phyloP scores from a whole-genome alignment of 768 basidiomycete genomes.

The Aureoboletus auriporus region DNA sequence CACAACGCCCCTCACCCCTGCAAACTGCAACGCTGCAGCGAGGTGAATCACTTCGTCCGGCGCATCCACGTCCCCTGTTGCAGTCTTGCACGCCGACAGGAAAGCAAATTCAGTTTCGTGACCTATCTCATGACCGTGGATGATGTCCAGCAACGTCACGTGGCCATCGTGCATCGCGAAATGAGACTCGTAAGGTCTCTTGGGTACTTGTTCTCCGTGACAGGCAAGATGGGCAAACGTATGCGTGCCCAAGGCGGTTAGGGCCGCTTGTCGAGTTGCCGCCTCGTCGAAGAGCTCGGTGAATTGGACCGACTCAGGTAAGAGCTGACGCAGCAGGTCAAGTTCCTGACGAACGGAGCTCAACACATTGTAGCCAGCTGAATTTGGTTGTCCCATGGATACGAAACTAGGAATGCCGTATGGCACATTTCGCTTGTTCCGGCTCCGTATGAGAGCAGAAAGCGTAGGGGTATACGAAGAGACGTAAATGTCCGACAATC shows the following conservation, averaged over 20 bases:
- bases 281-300: conserved; percentile 10
- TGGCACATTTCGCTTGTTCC: background rate
- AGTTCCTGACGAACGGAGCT: conserved; percentile 13
- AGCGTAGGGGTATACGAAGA: conserved; percentile 31
- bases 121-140: background rate
- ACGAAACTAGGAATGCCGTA: conserved; percentile 6
- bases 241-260: conserved; percentile 12
- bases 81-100: conserved; percentile 29
- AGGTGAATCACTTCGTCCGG: conserved; percentile 31
- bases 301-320: conserved; percentile 6
- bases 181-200: conserved; percentile 15
- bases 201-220: conserved; percentile 18
- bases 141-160: conserved; percentile 22
- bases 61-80: conserved; percentile 17
- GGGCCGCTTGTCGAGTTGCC: conserved; percentile 11
- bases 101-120: conserved; percentile 21
- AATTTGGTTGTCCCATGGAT: conserved; percentile 17
- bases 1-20: conserved; percentile 26
- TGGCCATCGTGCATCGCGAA: conserved; percentile 16
- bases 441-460: conserved; percentile 21
- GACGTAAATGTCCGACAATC: conserved; percentile 24
- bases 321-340: conserved; percentile 5
- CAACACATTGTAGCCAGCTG: conserved; percentile 1
- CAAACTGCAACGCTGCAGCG: conserved; percentile 27
- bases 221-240: conserved; percentile 26